Conservation (phyloP, 805 yeast species). For the Candida peoriensis region DNA sequence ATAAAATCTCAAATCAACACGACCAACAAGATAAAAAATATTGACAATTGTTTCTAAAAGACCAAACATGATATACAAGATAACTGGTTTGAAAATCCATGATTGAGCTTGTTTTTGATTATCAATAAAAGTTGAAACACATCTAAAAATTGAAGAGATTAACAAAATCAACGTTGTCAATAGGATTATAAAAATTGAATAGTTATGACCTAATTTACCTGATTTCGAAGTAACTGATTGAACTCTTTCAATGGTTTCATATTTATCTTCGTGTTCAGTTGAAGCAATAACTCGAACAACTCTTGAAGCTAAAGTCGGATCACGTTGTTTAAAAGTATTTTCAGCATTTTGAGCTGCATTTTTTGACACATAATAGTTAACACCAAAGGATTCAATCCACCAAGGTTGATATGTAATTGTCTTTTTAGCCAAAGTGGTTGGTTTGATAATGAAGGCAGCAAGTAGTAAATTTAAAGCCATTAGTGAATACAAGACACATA, state of each 20-base stretch:
- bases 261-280: slow-evolving; percentile 35
- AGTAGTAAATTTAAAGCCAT: slow-evolving; percentile 45
- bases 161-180: slow-evolving; percentile 45
- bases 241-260: slow-evolving; percentile 27
- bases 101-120: slow-evolving; percentile 27
- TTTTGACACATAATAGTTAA: slow-evolving; percentile 53
- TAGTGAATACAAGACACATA: slow-evolving; percentile 46
- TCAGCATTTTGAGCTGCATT: slow-evolving; percentile 47
- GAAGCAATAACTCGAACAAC: slow-evolving; percentile 53
- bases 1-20: slow-evolving; percentile 75
- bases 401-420: slow-evolving; percentile 65
- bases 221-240: slow-evolving; percentile 26
- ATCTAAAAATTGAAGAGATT: slow-evolving; percentile 45
- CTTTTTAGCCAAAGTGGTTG: slow-evolving; percentile 44
- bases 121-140: slow-evolving; percentile 38
- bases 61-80: slow-evolving; percentile 68
- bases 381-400: slow-evolving; percentile 66
- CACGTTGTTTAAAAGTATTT: slow-evolving; percentile 40
- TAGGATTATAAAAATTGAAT: slow-evolving; percentile 39
- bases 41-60: slow-evolving; percentile 56
- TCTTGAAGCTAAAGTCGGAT: slow-evolving; percentile 25
- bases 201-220: slow-evolving; percentile 41
- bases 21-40: slow-evolving; percentile 50
- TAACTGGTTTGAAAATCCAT: slow-evolving; percentile 48
- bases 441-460: slow-evolving; percentile 49